Percentiles rank a stretch among this genome's conserved stretches.
Conservation (phyloP, 768 basidiomycete genomes). For the Melanogaster broomeanus region DNA sequence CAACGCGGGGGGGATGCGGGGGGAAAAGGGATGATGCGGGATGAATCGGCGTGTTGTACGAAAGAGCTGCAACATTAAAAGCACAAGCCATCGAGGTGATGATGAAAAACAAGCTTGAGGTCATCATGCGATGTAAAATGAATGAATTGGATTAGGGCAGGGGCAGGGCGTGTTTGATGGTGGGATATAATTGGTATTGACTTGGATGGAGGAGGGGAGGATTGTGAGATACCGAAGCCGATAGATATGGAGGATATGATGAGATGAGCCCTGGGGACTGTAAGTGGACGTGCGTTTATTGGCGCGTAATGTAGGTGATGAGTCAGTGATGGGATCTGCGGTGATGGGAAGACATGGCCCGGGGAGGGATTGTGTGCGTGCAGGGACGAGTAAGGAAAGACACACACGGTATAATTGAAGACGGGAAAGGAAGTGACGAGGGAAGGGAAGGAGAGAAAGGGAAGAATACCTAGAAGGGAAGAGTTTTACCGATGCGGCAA, state of each 20-base stretch:
- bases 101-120: background rate
- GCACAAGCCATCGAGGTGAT: background rate
- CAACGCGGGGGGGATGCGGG: background rate
- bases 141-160: background rate
- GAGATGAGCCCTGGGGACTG: background rate
- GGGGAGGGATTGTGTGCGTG: background rate
- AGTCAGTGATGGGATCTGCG: conserved; percentile 23
- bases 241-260: conserved; percentile 2
- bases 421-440: background rate
- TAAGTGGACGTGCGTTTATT: background rate
- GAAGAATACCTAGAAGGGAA: background rate
- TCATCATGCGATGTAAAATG: background rate
- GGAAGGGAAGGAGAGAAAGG: background rate
- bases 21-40: background rate
- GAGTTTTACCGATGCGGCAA: background rate
- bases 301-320: conserved; percentile 1
- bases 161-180: background rate
- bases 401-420: background rate
- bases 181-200: background rate
- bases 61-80: background rate
- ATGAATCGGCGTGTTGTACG: background rate
- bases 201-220: background rate
- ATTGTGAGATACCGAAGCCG: background rate
- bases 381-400: background rate
- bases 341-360: conserved; percentile 10